A percentile compares a stretch with the other conserved stretches of the same genome.
Evolutionary conservation across 805 yeast species (phyloP).

Genomic region (Saccharomycopsis babjevae): DNA sequence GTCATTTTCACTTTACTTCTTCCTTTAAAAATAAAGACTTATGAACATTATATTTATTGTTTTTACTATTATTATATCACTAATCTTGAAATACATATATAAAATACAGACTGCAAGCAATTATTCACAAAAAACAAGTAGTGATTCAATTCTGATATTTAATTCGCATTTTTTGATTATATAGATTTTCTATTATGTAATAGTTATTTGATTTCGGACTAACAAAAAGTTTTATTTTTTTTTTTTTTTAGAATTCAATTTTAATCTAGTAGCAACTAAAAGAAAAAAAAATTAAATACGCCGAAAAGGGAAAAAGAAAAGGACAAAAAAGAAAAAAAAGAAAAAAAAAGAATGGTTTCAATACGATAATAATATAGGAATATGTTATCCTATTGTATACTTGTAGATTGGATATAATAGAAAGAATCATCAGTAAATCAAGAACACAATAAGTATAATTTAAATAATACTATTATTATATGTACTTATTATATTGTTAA

Average conservation of each 20-base stretch:
- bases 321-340: neutral
- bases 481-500: too few species aligned
- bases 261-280: neutral
- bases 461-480: too few species aligned
- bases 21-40: too few species aligned
- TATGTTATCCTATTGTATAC: neutral
- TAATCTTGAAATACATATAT: too few species aligned
- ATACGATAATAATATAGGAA: neutral
- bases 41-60: too few species aligned
- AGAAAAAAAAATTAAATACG: neutral
- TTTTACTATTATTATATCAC: too few species aligned
- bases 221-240: neutral
- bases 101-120: too few species aligned
- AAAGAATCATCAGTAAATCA: too few species aligned
- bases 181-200: neutral
- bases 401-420: too few species aligned
- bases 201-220: neutral
- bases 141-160: neutral
- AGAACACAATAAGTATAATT: too few species aligned
- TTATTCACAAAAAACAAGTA: too few species aligned
- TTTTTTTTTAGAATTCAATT: neutral
- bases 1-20: too few species aligned
- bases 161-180: neutral
- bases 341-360: neutral
- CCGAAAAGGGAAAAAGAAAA: neutral